These are phyloP conservation scores for Saturnispora sekii DNA, from an alignment of 805 yeast genomes.

Conservation along the genomic window DNA sequence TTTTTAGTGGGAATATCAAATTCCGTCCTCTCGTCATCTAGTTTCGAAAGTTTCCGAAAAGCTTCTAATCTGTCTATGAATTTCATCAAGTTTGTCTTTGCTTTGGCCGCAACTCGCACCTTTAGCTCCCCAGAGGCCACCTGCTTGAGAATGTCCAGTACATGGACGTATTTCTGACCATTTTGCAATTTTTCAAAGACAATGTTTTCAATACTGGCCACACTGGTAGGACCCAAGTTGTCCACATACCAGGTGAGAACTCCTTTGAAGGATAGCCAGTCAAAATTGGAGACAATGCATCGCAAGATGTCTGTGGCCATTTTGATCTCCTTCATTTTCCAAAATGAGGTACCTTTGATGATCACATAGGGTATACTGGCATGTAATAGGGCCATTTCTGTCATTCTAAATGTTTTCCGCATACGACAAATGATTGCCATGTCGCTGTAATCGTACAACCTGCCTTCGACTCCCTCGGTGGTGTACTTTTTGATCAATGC, in stretches of 20 bases:
- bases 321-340: slow-evolving; percentile 66
- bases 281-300: slow-evolving; percentile 48
- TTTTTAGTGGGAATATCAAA: slow-evolving; percentile 5
- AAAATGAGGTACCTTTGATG: slow-evolving; percentile 66
- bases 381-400: slow-evolving; percentile 55
- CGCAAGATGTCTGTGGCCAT: slow-evolving; percentile 56
- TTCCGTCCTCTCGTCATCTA: neutral
- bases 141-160: slow-evolving; percentile 9
- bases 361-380: slow-evolving; percentile 54
- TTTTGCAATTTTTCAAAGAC: slow-evolving; percentile 5
- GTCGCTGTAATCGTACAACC: slow-evolving; percentile 39
- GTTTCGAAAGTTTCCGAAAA: slow-evolving; percentile 10
- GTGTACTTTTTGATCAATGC: slow-evolving; percentile 28
- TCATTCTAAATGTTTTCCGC: slow-evolving; percentile 44
- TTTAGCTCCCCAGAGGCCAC: slow-evolving; percentile 11
- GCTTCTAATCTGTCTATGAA: slow-evolving; percentile 25
- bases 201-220: slow-evolving; percentile 15
- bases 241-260: slow-evolving; percentile 51
- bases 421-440: slow-evolving; percentile 66
- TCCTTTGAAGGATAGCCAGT: slow-evolving; percentile 49
- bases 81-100: slow-evolving; percentile 17
- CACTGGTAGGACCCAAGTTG: slow-evolving; percentile 55
- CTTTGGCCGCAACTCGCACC: slow-evolving; percentile 15
- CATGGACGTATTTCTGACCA: slow-evolving; percentile 5
- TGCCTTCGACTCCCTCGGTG: slow-evolving; percentile 15